These are phyloP conservation scores for Casuarina equisetifolia DNA, from an alignment of 306 rosid species.

Conservation along the genomic window DNA sequence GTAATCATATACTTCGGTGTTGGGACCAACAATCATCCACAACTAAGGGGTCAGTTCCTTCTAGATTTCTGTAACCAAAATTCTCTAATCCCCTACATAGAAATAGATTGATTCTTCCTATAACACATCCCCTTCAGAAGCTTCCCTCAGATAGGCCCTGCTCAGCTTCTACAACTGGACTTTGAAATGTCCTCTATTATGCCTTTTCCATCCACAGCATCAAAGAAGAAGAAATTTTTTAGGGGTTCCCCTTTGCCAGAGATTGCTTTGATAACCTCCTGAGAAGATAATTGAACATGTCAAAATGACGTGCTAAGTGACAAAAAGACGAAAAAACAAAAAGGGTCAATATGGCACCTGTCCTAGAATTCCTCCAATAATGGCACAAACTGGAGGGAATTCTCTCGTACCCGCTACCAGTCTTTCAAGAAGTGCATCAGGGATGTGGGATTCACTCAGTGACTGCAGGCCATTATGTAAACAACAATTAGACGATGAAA, in stretches of 20 bases:
- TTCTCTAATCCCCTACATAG: slow-evolving; percentile 5
- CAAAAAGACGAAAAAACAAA: not conserved
- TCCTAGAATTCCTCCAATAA: slow-evolving; percentile 90
- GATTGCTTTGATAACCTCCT: slow-evolving; percentile 97
- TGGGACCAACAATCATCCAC: slow-evolving; percentile 11
- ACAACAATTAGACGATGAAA: slow-evolving; percentile 23
- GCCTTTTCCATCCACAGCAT: slow-evolving; percentile 89
- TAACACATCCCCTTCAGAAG: not conserved
- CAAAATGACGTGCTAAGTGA: not conserved
- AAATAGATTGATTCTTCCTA: not conserved
- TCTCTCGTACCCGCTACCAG: slow-evolving; percentile 56
- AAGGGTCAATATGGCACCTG: slow-evolving; percentile 53
- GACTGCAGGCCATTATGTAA: slow-evolving; percentile 49
- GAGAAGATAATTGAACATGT: slow-evolving; percentile 13
- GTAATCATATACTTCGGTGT: not conserved
- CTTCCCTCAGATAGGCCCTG: slow-evolving; percentile 6
- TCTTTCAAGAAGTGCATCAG: slow-evolving; percentile 70
- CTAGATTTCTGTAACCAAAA: slow-evolving; percentile 8
- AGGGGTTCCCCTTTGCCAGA: slow-evolving; percentile 89
- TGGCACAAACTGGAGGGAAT: slow-evolving; percentile 96
- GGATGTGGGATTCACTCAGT: slow-evolving; percentile 64
- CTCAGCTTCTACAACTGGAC: slow-evolving; percentile 24
- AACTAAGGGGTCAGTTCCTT: slow-evolving; percentile 24
- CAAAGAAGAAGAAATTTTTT: slow-evolving; percentile 80
- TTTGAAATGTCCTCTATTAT: slow-evolving; percentile 68